Percentiles rank a stretch among this genome's conserved stretches.
Evolutionary conservation across 2,329 filamentous ascomycete species (phyloP).

Genomic region (Neodidymelliopsis sp.): DNA sequence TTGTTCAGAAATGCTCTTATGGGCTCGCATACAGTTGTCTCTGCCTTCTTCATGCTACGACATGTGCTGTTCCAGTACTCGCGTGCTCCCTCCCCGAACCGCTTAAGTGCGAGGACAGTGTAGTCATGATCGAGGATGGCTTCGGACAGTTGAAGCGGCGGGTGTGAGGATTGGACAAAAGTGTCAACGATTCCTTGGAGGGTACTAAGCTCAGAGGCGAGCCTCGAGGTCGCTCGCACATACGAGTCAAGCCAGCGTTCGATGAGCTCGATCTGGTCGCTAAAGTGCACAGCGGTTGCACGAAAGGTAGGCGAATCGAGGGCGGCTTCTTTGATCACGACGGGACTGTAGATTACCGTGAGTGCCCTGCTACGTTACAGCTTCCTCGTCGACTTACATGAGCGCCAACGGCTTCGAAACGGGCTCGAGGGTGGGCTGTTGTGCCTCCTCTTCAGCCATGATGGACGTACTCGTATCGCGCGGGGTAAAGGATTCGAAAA

Average conservation of each 20-base stretch:
- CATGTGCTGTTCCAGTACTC: slow-evolving; percentile 87
- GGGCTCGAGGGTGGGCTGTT: slow-evolving; percentile 46
- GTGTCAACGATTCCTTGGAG: slow-evolving; percentile 81
- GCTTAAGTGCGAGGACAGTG: slow-evolving; percentile 83
- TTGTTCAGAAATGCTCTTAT: slow-evolving; percentile 78
- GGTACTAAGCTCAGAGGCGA: slow-evolving; percentile 70
- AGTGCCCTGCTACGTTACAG: neutral
- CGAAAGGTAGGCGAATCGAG: slow-evolving; percentile 97
- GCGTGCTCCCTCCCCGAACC: slow-evolving; percentile 82
- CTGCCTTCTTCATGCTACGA: slow-evolving; percentile 77
- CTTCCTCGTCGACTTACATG: slow-evolving; percentile 44
- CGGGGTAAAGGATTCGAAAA: neutral
- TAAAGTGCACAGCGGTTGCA: slow-evolving; percentile 83
- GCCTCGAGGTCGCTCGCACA: slow-evolving; percentile 66
- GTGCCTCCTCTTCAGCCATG: slow-evolving; percentile 48
- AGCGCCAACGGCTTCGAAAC: slow-evolving; percentile 52
- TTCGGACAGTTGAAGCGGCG: slow-evolving; percentile 77
- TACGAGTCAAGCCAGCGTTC: slow-evolving; percentile 90
- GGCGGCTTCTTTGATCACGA: slow-evolving; percentile 90
- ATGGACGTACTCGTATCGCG: slow-evolving; percentile 2
- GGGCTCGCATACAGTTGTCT: slow-evolving; percentile 79
- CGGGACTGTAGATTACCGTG: slow-evolving; percentile 63
- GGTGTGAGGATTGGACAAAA: slow-evolving; percentile 79
- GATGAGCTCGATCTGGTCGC: slow-evolving; percentile 87
- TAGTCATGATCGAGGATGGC: slow-evolving; percentile 94